Evolutionary conservation across 2,329 filamentous ascomycete genomes (phyloP), one percentile per base, ranked within the genome.

Genomic region (Alternaria ethzedia): DNA sequence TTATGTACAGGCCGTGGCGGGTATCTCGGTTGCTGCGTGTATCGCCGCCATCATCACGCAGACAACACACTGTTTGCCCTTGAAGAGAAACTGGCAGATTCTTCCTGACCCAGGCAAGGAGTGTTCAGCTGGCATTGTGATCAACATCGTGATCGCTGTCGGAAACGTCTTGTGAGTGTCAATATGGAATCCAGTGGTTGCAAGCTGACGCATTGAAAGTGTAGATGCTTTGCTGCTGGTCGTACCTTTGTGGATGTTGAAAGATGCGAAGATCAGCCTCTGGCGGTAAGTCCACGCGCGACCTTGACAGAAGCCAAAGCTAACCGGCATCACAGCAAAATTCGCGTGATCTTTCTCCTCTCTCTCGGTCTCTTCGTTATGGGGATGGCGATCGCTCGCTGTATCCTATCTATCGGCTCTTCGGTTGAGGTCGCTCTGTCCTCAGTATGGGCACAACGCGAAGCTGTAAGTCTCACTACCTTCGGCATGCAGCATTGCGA

Each of bases 381-480:
- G 56, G 56, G 47, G 1, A 59, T 59, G 56, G 56, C 47, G 20
- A 59, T 43, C 2, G 47, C 56, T n/a, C 56, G 56, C 36, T 59
- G 47, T 12, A 45, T 59, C n/a, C 10, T 59, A n/a, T 54, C 56
- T 6, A 59, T 54, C 3, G 56, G 56, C 26, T 52, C 56, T 9
- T 52, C 47, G 3, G 56, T 59, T 9, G 32, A 59, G 44, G 56
- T 59, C 3, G 56, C 56, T 54, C 56, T 59, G 2, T 50, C 56
- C 23, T 59, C 56, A 30, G 56, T 59, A 5, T 59, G 56, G 47
- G 56, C 56, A n/a, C 47, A 59, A 3, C 56, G 56, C 13, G 56
- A 59, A 12, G 47, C 56, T n/a, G 47, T 46, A 59, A 54, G 56
- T 54, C n/a, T 43, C 13, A 45, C 12, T 10, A 10, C 23, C 3